A percentile compares a stretch with the other conserved stretches of the same genome.
phyloP scores from a whole-genome alignment of 495 filamentous ascomycete genomes.

The Apiosordaria backusii region DNA sequence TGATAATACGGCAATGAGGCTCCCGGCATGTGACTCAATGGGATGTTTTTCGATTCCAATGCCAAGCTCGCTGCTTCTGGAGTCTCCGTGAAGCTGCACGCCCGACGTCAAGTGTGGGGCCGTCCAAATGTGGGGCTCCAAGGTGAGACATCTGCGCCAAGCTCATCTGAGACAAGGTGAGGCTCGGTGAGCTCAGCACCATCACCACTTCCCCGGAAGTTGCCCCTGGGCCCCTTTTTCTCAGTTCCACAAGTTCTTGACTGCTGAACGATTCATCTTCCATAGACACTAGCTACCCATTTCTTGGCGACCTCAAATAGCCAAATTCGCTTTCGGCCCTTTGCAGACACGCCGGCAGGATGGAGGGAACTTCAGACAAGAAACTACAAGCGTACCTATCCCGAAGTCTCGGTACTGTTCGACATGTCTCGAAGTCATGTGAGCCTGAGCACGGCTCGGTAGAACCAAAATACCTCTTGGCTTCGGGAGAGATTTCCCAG shows the following conservation, averaged over 20 bases:
- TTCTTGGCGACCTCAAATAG: background rate
- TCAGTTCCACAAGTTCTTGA: background rate
- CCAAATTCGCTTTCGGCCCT: background rate
- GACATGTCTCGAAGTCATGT: background rate
- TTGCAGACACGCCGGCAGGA: background rate
- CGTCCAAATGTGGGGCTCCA: background rate
- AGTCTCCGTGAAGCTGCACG: background rate
- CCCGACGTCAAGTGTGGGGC: background rate
- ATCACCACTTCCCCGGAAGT: background rate
- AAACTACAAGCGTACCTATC: background rate
- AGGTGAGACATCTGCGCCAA: background rate
- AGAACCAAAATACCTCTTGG: background rate
- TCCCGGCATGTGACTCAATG: background rate
- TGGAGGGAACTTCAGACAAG: background rate
- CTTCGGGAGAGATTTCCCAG: background rate
- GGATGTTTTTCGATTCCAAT: background rate
- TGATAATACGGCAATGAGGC: background rate
- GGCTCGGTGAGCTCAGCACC: background rate
- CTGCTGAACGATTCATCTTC: background rate
- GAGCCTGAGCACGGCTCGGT: background rate
- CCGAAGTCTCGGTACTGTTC: background rate
- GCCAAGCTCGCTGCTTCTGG: background rate
- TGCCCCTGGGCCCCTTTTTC: background rate
- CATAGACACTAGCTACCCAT: background rate
- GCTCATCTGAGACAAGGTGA: constrained; percentile 5